Base-by-base conservation (phyloP, 495 filamentous ascomycete genomes). In the Tuber umbilicatum region DNA sequence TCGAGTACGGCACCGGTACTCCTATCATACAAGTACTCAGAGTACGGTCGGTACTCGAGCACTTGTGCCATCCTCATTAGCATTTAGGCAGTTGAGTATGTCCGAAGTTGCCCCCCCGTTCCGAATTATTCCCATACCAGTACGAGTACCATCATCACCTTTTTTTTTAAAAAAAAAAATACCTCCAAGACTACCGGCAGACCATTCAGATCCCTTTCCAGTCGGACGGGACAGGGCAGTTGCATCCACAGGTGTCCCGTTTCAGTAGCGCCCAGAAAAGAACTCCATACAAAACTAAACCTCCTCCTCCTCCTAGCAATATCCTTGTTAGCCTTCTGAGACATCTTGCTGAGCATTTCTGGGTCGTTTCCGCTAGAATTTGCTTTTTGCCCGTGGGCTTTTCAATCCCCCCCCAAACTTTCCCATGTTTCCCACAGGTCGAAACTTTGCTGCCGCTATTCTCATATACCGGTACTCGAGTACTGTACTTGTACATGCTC, bases 181-280 rank as follows among this genome's bases (percentile, higher is more conserved):
- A 43, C 6, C 73, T 68, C 60, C 38, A 70, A 69, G 71, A 72
- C 60, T 37, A 77, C 71, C 60, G 71, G 71, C 69, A 70, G 41
- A 64, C 5, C 67, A 38, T 60, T 70, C 73, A 67, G 69, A 45
- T 73, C 50, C 50, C 38, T 39, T 31, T 31, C 55, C 55, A 60
- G n/a, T 31, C 6, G 55, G 55, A 60, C 55, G 55, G 55, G 55
- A 60, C n/a, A 60, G 55, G 55, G n/a, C 55, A 27, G n/a, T 14
- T 31, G 50, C 50, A 60, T 60, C 50, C 50, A 27, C 50, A 27
- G 41, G 23, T 41, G 21, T 27, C 31, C 71, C 67, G 71, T 67
- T 50, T 38, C 67, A 73, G 23, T 27, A 39, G 39, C 35, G 14
- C 23, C 19, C 12, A 3, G 19, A 47, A 70, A 7, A 27, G 50